phyloP scores from a whole-genome alignment of 129 eudicot genomes.

The Dittrichia graveolens region DNA sequence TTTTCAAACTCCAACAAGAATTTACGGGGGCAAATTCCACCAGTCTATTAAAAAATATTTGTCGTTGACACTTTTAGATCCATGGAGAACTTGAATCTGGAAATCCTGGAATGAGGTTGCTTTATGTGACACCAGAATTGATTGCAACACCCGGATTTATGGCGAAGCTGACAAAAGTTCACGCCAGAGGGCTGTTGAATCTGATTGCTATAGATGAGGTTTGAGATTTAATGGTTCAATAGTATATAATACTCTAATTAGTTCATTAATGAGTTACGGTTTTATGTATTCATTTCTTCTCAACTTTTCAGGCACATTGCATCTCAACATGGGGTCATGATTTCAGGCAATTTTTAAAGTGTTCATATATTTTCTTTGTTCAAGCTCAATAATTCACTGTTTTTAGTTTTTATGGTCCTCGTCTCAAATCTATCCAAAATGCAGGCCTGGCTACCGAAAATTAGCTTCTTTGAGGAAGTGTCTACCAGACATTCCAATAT shows the following conservation, averaged over 20 bases:
- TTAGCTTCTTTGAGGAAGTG: conserved; percentile 76
- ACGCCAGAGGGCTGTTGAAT: conserved; percentile 78
- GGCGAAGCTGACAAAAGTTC: conserved; percentile 65
- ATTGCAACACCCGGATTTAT: conserved; percentile 90
- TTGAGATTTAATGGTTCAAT: conserved; percentile 11
- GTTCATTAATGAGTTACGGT: conserved; percentile 1
- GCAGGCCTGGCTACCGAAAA: conserved; percentile 95
- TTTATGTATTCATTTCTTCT: conserved; percentile 15
- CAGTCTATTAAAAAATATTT: neutral
- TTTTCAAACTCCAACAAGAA: neutral
- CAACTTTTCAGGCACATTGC: conserved; percentile 83
- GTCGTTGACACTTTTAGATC: conserved; percentile 44
- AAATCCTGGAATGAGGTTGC: conserved; percentile 82
- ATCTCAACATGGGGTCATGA: conserved; percentile 98
- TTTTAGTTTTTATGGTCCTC: conserved; percentile 9
- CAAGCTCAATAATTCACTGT: neutral
- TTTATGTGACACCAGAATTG: conserved; percentile 96
- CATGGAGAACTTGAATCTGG: conserved; percentile 87
- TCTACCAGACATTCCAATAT: conserved; percentile 68
- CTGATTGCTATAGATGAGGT: conserved; percentile 97
- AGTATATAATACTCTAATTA: neutral
- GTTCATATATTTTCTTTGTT: neutral
- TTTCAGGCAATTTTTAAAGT: conserved; percentile 59
- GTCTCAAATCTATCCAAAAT: conserved; percentile 15
- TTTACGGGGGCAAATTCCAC: neutral